phyloP scores from a whole-genome alignment of 225 moss, liverwort and hornwort species.

The Physcomitrellopsis africana region DNA sequence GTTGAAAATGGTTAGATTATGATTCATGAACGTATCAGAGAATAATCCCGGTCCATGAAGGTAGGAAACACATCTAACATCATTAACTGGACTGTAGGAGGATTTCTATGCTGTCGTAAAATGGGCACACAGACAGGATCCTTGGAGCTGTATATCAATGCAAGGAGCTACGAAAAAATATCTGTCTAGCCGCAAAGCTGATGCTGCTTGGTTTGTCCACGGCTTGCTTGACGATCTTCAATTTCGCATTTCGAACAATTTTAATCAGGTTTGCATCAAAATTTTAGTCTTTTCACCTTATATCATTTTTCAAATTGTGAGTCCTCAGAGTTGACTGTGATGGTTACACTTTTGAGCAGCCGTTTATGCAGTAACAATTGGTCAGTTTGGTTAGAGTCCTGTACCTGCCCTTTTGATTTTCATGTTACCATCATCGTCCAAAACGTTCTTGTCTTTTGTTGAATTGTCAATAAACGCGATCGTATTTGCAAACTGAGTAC shows the following conservation, averaged over 20 bases:
- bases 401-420: background rate
- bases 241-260: slow-evolving; percentile 73
- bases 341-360: background rate
- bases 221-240: slow-evolving; percentile 83
- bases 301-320: background rate
- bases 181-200: slow-evolving; percentile 75
- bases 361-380: slow-evolving; percentile 4
- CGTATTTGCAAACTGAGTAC: background rate
- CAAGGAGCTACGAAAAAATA: slow-evolving; percentile 84
- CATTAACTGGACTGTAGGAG: slow-evolving; percentile 47
- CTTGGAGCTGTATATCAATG: slow-evolving; percentile 86
- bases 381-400: background rate
- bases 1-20: background rate
- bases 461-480: background rate
- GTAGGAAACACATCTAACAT: background rate
- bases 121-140: slow-evolving; percentile 91
- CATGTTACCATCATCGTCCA: background rate
- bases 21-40: slow-evolving; percentile 11
- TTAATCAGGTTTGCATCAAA: slow-evolving; percentile 64
- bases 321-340: background rate
- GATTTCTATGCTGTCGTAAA: slow-evolving; percentile 87
- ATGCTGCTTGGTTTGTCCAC: slow-evolving; percentile 87
- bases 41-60: background rate
- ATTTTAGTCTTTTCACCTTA: background rate
- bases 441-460: slow-evolving; percentile 9